Evolutionary conservation across 2,329 filamentous ascomycete species (phyloP).

Genomic region (Clonostachys solani): DNA sequence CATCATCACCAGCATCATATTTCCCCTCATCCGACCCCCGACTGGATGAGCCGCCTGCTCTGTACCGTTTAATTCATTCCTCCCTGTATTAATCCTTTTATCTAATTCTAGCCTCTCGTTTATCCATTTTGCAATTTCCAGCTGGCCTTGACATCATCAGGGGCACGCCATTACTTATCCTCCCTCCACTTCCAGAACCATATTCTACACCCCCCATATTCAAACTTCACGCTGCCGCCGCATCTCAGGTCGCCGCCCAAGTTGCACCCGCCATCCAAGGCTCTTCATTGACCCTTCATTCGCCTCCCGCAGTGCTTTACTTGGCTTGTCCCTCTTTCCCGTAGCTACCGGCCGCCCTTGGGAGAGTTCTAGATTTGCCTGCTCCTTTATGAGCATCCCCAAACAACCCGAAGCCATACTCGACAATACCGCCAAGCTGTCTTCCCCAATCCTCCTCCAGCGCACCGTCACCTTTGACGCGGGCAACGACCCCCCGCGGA

Average conservation of each 20-base stretch:
- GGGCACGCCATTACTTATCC: background rate
- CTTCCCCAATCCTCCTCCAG: slow-evolving; percentile 81
- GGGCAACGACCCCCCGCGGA: slow-evolving; percentile 37
- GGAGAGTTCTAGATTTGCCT: no score
- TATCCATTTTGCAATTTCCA: background rate
- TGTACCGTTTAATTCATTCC: background rate
- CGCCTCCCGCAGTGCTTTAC: background rate
- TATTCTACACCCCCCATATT: background rate
- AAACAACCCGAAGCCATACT: background rate
- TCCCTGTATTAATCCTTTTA: background rate
- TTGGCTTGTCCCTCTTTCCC: background rate
- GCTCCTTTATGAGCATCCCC: no score
- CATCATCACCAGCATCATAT: background rate
- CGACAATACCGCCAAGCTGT: slow-evolving; percentile 88
- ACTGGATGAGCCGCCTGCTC: no score
- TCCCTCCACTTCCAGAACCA: no score
- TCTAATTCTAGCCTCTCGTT: background rate
- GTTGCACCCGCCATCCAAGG: background rate
- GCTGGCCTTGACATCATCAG: slow-evolving; percentile 2
- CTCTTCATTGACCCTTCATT: background rate
- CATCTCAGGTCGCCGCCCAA: background rate
- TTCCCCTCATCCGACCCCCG: background rate
- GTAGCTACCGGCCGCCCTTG: background rate
- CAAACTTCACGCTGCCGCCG: background rate
- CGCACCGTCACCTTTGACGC: slow-evolving; percentile 90